These are phyloP conservation scores for Starmerella bacillaris DNA, from an alignment of 805 yeast genomes.

Conservation along the genomic window DNA sequence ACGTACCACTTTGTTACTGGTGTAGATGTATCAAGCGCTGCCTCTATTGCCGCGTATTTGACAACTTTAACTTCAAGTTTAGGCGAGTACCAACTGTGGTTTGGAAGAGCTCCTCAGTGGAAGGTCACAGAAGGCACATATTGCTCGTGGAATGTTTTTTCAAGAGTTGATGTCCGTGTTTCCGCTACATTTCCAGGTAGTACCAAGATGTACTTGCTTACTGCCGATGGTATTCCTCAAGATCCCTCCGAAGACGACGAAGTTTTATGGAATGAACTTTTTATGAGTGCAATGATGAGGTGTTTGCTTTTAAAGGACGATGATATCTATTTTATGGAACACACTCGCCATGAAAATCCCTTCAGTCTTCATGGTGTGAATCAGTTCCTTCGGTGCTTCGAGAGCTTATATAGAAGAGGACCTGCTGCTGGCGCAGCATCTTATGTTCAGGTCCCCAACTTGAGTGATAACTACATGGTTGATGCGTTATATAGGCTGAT, in stretches of 20 bases:
- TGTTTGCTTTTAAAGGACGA: conserved; percentile 63
- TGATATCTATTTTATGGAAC: conserved; percentile 58
- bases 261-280: conserved; percentile 31
- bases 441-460: conserved; percentile 50
- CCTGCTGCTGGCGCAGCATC: conserved; percentile 47
- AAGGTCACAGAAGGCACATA: conserved; percentile 27
- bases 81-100: conserved; percentile 52
- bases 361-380: conserved; percentile 34
- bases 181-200: conserved; percentile 38
- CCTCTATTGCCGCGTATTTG: conserved; percentile 39
- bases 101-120: conserved; percentile 38
- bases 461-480: conserved; percentile 48
- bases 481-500: conserved; percentile 54
- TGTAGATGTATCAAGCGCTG: conserved; percentile 33
- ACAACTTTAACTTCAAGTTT: conserved; percentile 29
- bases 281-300: conserved; percentile 55
- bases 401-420: conserved; percentile 47
- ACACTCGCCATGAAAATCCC: conserved; percentile 68
- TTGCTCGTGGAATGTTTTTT: conserved; percentile 53
- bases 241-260: conserved; percentile 26
- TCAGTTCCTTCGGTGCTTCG: conserved; percentile 46
- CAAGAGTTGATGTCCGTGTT: conserved; percentile 56
- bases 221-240: conserved; percentile 11
- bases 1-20: conserved; percentile 40
- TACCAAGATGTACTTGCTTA: conserved; percentile 24